phyloP scores from a whole-genome alignment of 176 grass and related monocot genomes.

The Paspalum vaginatum region DNA sequence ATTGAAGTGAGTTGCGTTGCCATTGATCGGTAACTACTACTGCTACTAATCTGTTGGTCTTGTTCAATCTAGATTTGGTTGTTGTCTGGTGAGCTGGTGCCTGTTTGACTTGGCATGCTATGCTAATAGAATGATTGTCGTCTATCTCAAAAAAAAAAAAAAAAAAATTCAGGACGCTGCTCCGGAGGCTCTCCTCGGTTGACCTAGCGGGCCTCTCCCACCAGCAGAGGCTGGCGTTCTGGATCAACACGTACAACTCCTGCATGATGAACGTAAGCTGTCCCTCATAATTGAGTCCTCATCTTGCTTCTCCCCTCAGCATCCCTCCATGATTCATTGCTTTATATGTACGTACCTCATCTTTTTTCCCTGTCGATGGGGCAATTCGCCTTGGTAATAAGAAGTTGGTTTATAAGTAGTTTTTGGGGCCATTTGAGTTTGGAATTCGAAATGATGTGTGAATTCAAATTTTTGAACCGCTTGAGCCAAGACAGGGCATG shows the following conservation, averaged over 20 bases:
- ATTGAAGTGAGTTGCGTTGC: conserved; percentile 80
- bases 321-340: conserved; percentile 24
- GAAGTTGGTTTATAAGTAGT: not conserved
- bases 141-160: conserved; percentile 16
- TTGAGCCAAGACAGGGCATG: conserved; percentile 9
- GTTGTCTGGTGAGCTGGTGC: not conserved
- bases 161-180: conserved; percentile 50
- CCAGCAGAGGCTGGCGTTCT: conserved; percentile 79
- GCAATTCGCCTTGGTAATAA: not conserved
- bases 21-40: conserved; percentile 30
- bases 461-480: not conserved
- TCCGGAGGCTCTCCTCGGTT: conserved; percentile 58
- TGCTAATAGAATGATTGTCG: conserved; percentile 12
- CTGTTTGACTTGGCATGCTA: conserved; percentile 28
- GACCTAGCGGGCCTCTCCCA: conserved; percentile 62
- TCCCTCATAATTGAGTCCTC: conserved; percentile 40
- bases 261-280: conserved; percentile 92
- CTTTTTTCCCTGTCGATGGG: not conserved
- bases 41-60: not conserved
- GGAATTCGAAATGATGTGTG: not conserved
- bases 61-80: conserved; percentile 9
- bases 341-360: conserved; percentile 8
- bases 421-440: not conserved
- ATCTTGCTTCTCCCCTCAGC: conserved; percentile 14
- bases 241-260: conserved; percentile 86